Conservation (phyloP, 257 asterid genomes). For the Ajuga chamaepitys region DNA sequence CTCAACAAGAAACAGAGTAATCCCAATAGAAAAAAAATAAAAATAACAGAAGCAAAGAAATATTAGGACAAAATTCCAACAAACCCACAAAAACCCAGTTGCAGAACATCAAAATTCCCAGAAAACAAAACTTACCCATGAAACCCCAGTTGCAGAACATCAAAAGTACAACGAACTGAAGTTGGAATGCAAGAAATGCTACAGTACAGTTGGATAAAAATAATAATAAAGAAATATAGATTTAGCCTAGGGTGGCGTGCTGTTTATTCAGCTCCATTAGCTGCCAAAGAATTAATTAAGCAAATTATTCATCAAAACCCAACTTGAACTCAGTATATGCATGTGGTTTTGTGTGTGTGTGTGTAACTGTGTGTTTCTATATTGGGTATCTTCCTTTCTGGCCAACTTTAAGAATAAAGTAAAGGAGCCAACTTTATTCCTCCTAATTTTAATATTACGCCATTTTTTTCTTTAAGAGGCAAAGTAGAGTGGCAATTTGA, state of each 20-base stretch:
- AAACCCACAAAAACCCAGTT: no score
- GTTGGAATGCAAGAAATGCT: neutral
- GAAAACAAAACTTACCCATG: constrained; percentile 16
- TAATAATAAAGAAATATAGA: neutral
- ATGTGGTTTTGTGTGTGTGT: constrained; percentile 9
- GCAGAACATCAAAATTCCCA: neutral
- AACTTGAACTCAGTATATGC: neutral
- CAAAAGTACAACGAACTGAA: neutral
- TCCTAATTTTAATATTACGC: no score
- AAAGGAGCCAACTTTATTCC: constrained; percentile 17
- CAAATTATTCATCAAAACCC: constrained; percentile 21
- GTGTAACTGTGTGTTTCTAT: no score
- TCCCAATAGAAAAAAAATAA: neutral
- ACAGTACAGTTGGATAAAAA: neutral
- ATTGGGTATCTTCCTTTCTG: no score
- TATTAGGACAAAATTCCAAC: neutral
- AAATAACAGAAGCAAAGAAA: neutral
- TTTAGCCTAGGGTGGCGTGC: constrained; percentile 16
- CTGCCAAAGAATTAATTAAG: constrained; percentile 12
- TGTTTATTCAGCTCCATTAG: constrained; percentile 10
- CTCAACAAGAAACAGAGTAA: constrained; percentile 8
- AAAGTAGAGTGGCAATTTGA: no score
- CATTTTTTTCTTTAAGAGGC: no score
- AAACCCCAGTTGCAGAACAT: constrained; percentile 8
- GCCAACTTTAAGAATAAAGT: constrained; percentile 4